These are phyloP conservation scores for Stagonosporopsis rhizophila DNA, from an alignment of 2,329 filamentous ascomycete genomes.

Conservation along the genomic window DNA sequence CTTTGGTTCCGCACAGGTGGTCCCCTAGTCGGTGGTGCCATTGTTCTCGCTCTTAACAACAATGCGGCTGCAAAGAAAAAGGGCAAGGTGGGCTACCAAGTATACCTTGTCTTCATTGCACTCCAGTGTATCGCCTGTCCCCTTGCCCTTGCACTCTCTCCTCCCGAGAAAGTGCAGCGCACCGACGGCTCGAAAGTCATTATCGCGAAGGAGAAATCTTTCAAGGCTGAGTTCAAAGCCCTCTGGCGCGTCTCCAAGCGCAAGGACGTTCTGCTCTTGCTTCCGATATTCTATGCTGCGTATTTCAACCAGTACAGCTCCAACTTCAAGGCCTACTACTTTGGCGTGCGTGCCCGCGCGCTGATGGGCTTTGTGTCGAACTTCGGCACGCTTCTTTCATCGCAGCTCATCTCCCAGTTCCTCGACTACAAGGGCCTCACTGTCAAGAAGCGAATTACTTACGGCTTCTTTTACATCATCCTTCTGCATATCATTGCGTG, in stretches of 20 bases:
- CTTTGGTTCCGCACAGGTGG: constrained; percentile 60
- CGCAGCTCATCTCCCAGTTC: constrained; percentile 54
- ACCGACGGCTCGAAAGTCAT: constrained; percentile 51
- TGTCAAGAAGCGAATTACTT: constrained; percentile 53
- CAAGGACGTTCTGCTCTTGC: constrained; percentile 49
- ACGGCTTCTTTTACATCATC: constrained; percentile 57
- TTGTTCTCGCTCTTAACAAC: constrained; percentile 56
- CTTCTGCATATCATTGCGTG: constrained; percentile 57
- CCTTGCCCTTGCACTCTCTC: constrained; percentile 50
- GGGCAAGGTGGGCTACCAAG: constrained; percentile 46
- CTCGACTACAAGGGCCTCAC: constrained; percentile 53
- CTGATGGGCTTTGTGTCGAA: constrained; percentile 57
- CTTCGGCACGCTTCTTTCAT: constrained; percentile 54
- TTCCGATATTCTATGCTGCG: constrained; percentile 55
- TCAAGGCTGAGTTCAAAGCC: constrained; percentile 50
- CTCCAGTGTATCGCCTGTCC: constrained; percentile 50
- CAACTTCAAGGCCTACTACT: constrained; percentile 60
- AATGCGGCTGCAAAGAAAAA: constrained; percentile 36
- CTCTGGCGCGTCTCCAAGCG: constrained; percentile 43
- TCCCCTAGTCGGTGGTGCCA: constrained; percentile 56
- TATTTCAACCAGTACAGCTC: constrained; percentile 57
- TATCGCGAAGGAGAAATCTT: constrained; percentile 48
- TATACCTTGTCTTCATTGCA: constrained; percentile 55
- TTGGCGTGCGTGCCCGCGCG: constrained; percentile 56
- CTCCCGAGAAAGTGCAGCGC: constrained; percentile 54